Conservation (phyloP, 169 alveolate genomes). For the Amoebophrya sp. region DNA sequence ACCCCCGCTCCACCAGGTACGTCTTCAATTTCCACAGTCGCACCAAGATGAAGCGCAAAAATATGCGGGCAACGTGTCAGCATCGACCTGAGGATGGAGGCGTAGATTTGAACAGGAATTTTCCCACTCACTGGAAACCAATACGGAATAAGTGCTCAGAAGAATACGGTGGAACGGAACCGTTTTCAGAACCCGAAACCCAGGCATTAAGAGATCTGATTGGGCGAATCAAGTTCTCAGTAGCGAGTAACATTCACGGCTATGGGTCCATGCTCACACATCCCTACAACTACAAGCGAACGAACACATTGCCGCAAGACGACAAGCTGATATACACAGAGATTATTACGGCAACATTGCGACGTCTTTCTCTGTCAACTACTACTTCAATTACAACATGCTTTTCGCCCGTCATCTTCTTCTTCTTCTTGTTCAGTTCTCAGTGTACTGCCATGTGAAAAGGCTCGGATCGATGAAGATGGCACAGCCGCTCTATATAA, state of each 20-base stretch:
- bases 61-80: background rate
- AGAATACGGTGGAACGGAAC: background rate
- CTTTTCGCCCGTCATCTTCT: no score
- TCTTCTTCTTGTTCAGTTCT: no score
- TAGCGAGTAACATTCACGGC: background rate
- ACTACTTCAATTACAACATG: no score
- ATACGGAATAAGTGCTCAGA: background rate
- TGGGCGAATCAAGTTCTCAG: background rate
- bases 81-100: background rate
- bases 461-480: no score
- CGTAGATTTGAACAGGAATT: background rate
- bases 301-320: background rate
- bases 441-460: no score
- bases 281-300: background rate
- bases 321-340: background rate
- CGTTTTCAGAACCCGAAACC: background rate
- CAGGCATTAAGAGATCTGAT: background rate
- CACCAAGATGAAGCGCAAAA: background rate
- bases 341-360: background rate
- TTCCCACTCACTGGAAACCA: background rate
- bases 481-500: no score
- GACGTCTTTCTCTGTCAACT: no score
- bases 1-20: no score
- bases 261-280: background rate
- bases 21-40: background rate